These are phyloP conservation scores for Pseudonitzschia multistriata DNA, from an alignment of 108 stramenopile genomes.

Conservation along the genomic window DNA sequence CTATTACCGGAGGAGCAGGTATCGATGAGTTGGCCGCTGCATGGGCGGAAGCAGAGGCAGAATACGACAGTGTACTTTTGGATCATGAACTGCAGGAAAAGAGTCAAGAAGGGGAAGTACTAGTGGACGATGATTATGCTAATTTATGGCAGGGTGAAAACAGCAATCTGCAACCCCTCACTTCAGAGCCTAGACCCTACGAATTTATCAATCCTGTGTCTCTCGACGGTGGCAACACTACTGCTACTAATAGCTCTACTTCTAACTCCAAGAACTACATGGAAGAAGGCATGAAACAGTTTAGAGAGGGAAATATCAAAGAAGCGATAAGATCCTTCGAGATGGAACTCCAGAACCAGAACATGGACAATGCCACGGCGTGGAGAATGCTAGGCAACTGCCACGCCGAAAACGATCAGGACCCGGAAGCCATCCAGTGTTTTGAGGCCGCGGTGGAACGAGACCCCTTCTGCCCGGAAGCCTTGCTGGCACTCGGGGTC, in stretches of 20 bases:
- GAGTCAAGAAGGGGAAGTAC: neutral
- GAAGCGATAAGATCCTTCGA: constrained; percentile 88
- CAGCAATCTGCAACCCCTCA: neutral
- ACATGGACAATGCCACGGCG: constrained; percentile 74
- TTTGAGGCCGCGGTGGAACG: constrained; percentile 85
- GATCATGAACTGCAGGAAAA: constrained; percentile 25
- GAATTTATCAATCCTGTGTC: constrained; percentile 22
- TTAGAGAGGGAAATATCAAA: constrained; percentile 72
- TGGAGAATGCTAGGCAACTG: constrained; percentile 91
- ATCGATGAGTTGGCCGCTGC: constrained; percentile 77
- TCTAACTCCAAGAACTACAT: constrained; percentile 50
- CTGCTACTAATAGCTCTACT: constrained; percentile 15
- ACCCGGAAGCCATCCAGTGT: constrained; percentile 87
- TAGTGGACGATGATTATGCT: constrained; percentile 19
- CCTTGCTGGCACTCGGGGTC: constrained; percentile 85
- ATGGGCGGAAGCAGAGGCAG: constrained; percentile 77
- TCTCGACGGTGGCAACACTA: constrained; percentile 3
- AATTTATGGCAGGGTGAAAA: constrained; percentile 27
- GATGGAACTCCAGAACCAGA: constrained; percentile 71
- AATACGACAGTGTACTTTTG: constrained; percentile 52
- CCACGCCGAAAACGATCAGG: constrained; percentile 93
- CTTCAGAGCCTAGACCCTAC: constrained; percentile 17
- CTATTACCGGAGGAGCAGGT: constrained; percentile 39
- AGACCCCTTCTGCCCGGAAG: constrained; percentile 86
- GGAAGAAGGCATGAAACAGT: constrained; percentile 73